phyloP scores from a whole-genome alignment of 1,284 basidiomycete species.

The Puccinia hordei region DNA sequence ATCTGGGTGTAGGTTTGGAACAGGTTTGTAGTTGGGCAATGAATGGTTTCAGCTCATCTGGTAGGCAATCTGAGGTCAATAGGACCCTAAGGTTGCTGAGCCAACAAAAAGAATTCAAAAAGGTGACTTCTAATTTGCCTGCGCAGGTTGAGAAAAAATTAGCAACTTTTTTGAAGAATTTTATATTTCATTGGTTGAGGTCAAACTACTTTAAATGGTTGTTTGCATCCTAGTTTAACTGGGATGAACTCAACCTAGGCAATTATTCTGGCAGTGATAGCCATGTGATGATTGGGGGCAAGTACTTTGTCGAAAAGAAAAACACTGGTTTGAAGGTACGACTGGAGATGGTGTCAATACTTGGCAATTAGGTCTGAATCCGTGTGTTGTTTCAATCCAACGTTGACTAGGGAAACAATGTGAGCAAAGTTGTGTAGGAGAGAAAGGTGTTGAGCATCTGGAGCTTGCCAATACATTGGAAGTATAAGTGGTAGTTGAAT shows the following conservation, averaged over 20 bases:
- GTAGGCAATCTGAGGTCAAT: not conserved
- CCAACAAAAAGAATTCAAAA: conserved; percentile 2
- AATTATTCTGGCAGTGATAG: conserved; percentile 29
- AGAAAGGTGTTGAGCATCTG: not conserved
- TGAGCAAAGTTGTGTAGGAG: conserved; percentile 26
- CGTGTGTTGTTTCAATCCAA: not conserved
- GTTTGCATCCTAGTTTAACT: not conserved
- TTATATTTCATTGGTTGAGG: not conserved
- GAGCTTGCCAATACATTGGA: not conserved
- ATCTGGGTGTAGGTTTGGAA: not conserved
- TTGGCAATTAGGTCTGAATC: not conserved
- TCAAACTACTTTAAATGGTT: too few species aligned
- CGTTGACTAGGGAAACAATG: conserved; percentile 1
- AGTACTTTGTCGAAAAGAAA: not conserved
- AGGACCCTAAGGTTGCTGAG: not conserved
- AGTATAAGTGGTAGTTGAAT: conserved; percentile 22
- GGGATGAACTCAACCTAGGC: conserved; percentile 18
- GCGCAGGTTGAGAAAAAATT: not conserved
- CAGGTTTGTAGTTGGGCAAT: not conserved
- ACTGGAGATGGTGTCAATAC: not conserved
- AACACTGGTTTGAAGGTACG: conserved; percentile 6
- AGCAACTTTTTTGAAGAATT: too few species aligned
- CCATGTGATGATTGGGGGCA: conserved; percentile 37
- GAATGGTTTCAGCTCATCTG: not conserved
- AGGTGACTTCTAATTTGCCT: conserved; percentile 3